A percentile compares a stretch with the other conserved stretches of the same genome.
These are phyloP conservation scores for Pleurotus eryngii DNA, from an alignment of 768 basidiomycete species.

Conservation along the genomic window DNA sequence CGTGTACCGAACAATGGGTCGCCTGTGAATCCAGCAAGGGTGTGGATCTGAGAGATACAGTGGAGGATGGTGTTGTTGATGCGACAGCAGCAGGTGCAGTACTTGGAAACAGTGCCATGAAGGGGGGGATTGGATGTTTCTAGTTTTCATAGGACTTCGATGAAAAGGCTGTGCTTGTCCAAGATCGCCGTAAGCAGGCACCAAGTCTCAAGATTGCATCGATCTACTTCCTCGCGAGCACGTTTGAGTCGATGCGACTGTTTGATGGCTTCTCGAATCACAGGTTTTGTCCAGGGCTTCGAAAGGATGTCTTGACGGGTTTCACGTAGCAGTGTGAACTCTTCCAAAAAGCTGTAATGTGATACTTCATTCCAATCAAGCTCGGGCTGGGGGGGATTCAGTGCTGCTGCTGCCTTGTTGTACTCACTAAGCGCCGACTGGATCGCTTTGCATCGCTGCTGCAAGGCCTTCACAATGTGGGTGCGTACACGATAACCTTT, in stretches of 20 bases:
- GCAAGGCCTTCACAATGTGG: slow-evolving; percentile 22
- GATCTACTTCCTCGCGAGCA: slow-evolving; percentile 21
- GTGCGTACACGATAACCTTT: slow-evolving; percentile 26
- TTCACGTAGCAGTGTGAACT: slow-evolving; percentile 19
- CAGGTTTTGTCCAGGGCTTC: slow-evolving; percentile 15
- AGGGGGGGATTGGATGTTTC: background rate
- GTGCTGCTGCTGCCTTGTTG: slow-evolving; percentile 18
- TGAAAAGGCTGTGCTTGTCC: slow-evolving; percentile 5
- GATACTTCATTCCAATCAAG: slow-evolving; percentile 24
- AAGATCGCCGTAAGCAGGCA: slow-evolving; percentile 16
- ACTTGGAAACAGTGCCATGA: slow-evolving; percentile 9
- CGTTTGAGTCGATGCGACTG: slow-evolving; percentile 16
- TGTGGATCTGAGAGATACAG: slow-evolving; percentile 7
- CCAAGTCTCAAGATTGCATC: slow-evolving; percentile 20
- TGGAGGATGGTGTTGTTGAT: slow-evolving; percentile 9
- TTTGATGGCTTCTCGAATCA: slow-evolving; percentile 13
- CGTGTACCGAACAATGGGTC: background rate
- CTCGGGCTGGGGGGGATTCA: slow-evolving; percentile 12
- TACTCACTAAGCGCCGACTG: slow-evolving; percentile 18
- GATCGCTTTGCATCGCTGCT: slow-evolving; percentile 20
- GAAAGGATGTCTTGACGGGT: slow-evolving; percentile 14
- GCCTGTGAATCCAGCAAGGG: slow-evolving; percentile 9
- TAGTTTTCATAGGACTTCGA: background rate
- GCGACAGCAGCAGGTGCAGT: slow-evolving; percentile 1
- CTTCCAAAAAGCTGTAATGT: slow-evolving; percentile 9